phyloP scores from a whole-genome alignment of 2,329 filamentous ascomycete species.

The Pleurostoma richardsiae region DNA sequence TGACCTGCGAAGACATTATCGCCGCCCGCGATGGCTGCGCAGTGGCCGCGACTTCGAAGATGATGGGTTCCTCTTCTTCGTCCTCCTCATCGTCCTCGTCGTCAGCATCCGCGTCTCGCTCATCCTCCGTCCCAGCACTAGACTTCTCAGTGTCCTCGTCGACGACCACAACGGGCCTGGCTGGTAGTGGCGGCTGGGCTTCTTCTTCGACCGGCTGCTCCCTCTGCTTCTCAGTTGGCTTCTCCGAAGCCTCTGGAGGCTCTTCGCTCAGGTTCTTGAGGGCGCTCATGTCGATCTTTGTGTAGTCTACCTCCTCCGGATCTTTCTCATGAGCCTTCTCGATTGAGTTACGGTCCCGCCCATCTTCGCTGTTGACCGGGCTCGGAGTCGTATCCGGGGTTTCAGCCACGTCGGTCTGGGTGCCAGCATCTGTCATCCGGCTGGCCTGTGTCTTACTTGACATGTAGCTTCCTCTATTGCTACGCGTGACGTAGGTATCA shows the following conservation, averaged over 20 bases:
- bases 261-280: constrained; percentile 36
- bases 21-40: constrained; percentile 53
- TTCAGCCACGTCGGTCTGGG: constrained; percentile 54
- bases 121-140: constrained; percentile 22
- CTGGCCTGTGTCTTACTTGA: constrained; percentile 64
- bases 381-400: constrained; percentile 52
- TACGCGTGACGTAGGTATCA: constrained; percentile 52
- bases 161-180: constrained; percentile 15
- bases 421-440: constrained; percentile 65
- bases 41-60: constrained; percentile 61
- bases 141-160: constrained; percentile 23
- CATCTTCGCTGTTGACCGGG: constrained; percentile 49
- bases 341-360: constrained; percentile 32
- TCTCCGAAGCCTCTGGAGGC: constrained; percentile 5
- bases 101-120: constrained; percentile 36
- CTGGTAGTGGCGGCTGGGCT: constrained; percentile 9
- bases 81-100: constrained; percentile 43
- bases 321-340: constrained; percentile 33
- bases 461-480: constrained; percentile 70
- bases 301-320: constrained; percentile 53
- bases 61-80: constrained; percentile 59
- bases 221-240: constrained; percentile 1
- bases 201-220: background rate
- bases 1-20: constrained; percentile 57
- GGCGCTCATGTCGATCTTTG: constrained; percentile 49